A percentile compares a stretch with the other conserved stretches of the same genome.
phyloP scores from a whole-genome alignment of 179 eudicot species.

The Gypsophila paniculata region DNA sequence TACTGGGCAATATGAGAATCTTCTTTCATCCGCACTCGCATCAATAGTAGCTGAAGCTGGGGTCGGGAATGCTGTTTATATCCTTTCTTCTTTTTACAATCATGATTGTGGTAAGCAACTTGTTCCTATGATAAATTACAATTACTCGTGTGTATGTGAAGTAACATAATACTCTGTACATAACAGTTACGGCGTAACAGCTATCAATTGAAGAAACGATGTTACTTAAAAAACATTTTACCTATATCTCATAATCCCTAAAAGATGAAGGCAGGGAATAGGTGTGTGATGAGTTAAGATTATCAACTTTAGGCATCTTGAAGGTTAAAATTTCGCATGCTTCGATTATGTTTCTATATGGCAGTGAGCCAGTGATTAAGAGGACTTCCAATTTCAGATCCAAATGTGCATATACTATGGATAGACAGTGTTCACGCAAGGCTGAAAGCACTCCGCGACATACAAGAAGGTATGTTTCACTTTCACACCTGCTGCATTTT shows the following conservation, averaged over 20 bases:
- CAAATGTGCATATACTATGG: constrained; percentile 88
- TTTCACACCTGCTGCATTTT: constrained; percentile 5
- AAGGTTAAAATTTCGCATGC: background rate
- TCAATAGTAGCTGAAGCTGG: constrained; percentile 75
- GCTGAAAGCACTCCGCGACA: constrained; percentile 70
- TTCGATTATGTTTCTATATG: background rate
- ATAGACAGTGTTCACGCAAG: constrained; percentile 66
- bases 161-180: too few species aligned
- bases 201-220: too few species aligned
- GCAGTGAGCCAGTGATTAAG: constrained; percentile 17
- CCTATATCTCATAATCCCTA: background rate
- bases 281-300: too few species aligned
- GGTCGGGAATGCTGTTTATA: constrained; percentile 88
- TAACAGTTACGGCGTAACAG: too few species aligned
- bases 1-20: constrained; percentile 64
- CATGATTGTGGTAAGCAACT: constrained; percentile 84
- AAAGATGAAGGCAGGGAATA: background rate
- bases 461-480: constrained; percentile 61
- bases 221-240: background rate
- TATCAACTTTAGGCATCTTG: background rate
- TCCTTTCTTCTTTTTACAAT: constrained; percentile 89
- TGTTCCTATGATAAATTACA: background rate
- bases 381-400: constrained; percentile 50
- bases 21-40: constrained; percentile 64
- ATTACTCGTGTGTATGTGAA: too few species aligned